Evolutionary conservation across 257 asterid species (phyloP), one percentile per base, ranked within the genome.

Genomic region (Solanum chmielewskii): DNA sequence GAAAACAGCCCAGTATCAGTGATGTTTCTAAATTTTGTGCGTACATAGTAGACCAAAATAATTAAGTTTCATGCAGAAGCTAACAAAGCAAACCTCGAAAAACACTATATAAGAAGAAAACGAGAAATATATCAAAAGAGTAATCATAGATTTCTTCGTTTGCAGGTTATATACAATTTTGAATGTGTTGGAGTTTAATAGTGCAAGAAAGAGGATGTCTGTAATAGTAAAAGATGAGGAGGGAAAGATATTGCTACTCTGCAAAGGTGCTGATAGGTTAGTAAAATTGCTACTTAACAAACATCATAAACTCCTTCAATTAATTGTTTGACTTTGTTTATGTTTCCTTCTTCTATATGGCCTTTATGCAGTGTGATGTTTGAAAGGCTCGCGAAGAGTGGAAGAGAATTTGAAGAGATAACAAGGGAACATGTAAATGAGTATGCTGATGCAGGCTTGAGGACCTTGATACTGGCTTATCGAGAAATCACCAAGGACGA

Each of bases 201-300:
- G 99, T 86, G 41, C 96, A 49, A 91, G 99, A 89, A 96, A 96
- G 88, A 90, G 99, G 91, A 96, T 96, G 99, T 96, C 99, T 2
- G 98, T 95, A 83, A 90, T 95, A 88, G 96, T 95, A 75, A 92
- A 92, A 89, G 94, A 95, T 64, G 96, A 93, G 73, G 98, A 93
- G 14, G 98, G 98, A 69, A 93, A 92, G 90, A 88, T 96, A 16
- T 80, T 95, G 31, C 88, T 96, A 83, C 98, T 96, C 89, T 90
- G 93, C 88, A 96, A 96, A 92, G 99, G 99, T 11, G 99, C 99
- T 70, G 99, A 96, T 93, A 96, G 95, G 99, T 96, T 86, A 83
- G 96, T 91, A 85, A 33, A 83, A 74, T 42, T 71, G 31, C 74
- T 69, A 75, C 88, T 82, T 64, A 81, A 81, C 45, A 83, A 81